Percentiles rank a stretch among this genome's conserved stretches.
phyloP scores from a whole-genome alignment of 2,329 filamentous ascomycete species.

The Penicillium glabrum region DNA sequence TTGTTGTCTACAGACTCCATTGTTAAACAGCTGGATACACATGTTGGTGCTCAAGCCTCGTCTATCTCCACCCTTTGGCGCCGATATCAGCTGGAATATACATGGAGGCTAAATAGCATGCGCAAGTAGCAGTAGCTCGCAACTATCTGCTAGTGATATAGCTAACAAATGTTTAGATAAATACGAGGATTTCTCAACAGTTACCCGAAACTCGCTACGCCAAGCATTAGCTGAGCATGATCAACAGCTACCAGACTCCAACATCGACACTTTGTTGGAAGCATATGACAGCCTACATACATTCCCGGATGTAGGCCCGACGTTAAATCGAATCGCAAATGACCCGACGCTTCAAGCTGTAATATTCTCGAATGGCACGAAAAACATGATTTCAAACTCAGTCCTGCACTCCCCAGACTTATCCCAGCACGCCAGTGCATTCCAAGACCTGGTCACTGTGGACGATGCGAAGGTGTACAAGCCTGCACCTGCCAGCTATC shows the following conservation, averaged over 20 bases:
- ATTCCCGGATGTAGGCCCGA: constrained; percentile 63
- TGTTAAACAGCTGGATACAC: constrained; percentile 55
- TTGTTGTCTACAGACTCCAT: constrained; percentile 72
- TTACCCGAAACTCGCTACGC: constrained; percentile 62
- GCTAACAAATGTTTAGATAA: constrained; percentile 44
- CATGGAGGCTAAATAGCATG: constrained; percentile 75
- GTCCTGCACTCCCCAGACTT: constrained; percentile 59
- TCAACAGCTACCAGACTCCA: constrained; percentile 45
- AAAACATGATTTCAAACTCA: constrained; percentile 62
- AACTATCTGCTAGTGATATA: background rate
- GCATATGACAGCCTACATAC: constrained; percentile 64
- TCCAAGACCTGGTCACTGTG: constrained; percentile 61
- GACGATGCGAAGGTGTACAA: constrained; percentile 64
- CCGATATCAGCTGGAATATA: constrained; percentile 73
- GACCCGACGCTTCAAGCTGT: constrained; percentile 52
- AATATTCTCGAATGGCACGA: constrained; percentile 70
- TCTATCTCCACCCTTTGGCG: constrained; percentile 63
- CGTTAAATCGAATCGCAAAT: constrained; percentile 50
- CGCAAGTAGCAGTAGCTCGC: constrained; percentile 47
- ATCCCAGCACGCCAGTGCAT: constrained; percentile 47
- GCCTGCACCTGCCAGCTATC: constrained; percentile 62
- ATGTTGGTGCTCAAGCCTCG: constrained; percentile 60
- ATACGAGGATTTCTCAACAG: constrained; percentile 62
- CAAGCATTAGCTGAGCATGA: constrained; percentile 64
- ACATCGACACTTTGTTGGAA: constrained; percentile 56